Percentiles rank a stretch among this genome's conserved stretches.
Evolutionary conservation across 108 stramenopile genomes (phyloP).

Genomic region (Parmales sp.): DNA sequence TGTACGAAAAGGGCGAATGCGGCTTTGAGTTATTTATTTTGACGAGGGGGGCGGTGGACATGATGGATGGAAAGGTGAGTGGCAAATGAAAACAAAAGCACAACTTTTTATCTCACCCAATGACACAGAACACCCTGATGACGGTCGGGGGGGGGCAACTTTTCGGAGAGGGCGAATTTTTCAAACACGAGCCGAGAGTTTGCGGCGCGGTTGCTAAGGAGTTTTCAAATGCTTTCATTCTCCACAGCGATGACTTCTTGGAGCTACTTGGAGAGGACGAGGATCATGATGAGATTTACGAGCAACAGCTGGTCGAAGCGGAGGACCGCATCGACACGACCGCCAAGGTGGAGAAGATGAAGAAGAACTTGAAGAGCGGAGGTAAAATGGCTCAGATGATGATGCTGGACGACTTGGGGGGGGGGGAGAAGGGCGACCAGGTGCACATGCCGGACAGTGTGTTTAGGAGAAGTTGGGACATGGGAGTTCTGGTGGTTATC

Average conservation of each 20-base stretch:
- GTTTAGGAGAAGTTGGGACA: slow-evolving; percentile 25
- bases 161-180: slow-evolving; percentile 41
- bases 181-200: slow-evolving; percentile 24
- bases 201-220: neutral
- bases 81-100: neutral
- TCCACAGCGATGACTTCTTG: slow-evolving; percentile 23
- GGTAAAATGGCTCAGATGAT: slow-evolving; percentile 36
- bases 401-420: slow-evolving; percentile 23
- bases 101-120: neutral
- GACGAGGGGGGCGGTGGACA: slow-evolving; percentile 5
- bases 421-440: slow-evolving; percentile 12
- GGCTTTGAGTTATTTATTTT: neutral
- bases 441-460: slow-evolving; percentile 27
- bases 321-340: slow-evolving; percentile 16
- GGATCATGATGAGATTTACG: slow-evolving; percentile 10
- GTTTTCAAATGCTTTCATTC: slow-evolving; percentile 13
- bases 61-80: slow-evolving; percentile 4
- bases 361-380: slow-evolving; percentile 30
- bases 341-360: slow-evolving; percentile 26
- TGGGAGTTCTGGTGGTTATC: slow-evolving; percentile 9
- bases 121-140: slow-evolving; percentile 17
- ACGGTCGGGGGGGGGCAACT: slow-evolving; percentile 24
- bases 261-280: neutral
- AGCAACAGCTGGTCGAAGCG: slow-evolving; percentile 6
- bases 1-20: slow-evolving; percentile 11